Evolutionary conservation across 2,329 filamentous ascomycete species (phyloP), one percentile per base, ranked within the genome.

Genomic region (Fusarium sambucinum): DNA sequence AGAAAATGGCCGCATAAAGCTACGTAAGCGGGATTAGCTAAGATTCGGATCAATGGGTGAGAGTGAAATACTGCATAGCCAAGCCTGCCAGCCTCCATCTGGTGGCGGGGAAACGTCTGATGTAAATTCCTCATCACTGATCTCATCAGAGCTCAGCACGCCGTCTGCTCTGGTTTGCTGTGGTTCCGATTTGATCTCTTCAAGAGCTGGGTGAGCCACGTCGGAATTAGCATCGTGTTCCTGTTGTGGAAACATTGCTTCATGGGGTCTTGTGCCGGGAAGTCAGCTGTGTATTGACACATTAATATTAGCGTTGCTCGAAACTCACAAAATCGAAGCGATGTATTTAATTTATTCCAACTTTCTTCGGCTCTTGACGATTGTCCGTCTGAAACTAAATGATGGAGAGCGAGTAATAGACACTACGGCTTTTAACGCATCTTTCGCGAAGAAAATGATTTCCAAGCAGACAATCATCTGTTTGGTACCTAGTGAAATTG

Each of bases 11-110:
- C 16, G 19, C 35, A 33, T 2, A 30, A 14, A 37, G 55, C 64
- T 62, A 40, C 1, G 33, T 61, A 2, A 8, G 12, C 13, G 33
- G 38, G 38, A 52, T 67, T 14, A 76, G 82, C 51, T 73, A 76
- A 35, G 77, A 78, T 7, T 33, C 17, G 2, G 21, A 30, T 45
- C 40, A 29, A 7, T 44, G 19, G 21, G 50, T 35, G 12, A 17
- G 30, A 7, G 33, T 29, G 7, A 33, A 42, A 42, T 38, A 59
- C 59, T 50, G 17, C 45, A 56, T 17, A 62, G 35, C 59, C 59
- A 62, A 8, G 59, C 59, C 19, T 42, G 29, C 59, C 55, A 48
- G 3, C 55, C 59, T 32, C 59, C 59, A 5, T 62, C 59, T 33
- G 59, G 59, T 12, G 59, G 55, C 8, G 55, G 47, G 4, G 25